Percentiles rank a stretch among this genome's conserved stretches.
phyloP scores from a whole-genome alignment of 257 asterid genomes.

The Dorcoceras hygrometricum region DNA sequence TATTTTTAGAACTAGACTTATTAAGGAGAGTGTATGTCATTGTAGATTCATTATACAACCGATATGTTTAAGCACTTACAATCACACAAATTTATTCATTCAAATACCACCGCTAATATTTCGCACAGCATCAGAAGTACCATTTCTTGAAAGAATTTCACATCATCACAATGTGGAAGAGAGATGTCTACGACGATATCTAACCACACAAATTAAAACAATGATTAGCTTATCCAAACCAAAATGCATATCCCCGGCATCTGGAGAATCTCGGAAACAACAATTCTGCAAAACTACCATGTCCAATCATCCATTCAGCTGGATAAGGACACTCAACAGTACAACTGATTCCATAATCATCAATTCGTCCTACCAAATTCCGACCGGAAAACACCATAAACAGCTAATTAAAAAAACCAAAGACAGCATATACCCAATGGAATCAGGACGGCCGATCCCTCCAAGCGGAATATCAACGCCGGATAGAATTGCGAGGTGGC shows the following conservation, averaged over 20 bases:
- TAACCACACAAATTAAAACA: neutral
- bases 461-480: conserved; percentile 99
- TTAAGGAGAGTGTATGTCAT: conserved; percentile 5
- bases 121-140: neutral
- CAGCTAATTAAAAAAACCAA: neutral
- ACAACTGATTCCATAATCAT: neutral
- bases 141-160: neutral
- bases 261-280: neutral
- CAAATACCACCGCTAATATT: conserved; percentile 13
- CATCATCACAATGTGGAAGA: neutral
- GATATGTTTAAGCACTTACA: conserved; percentile 2
- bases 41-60: conserved; percentile 14
- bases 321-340: neutral
- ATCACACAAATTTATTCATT: conserved; percentile 13
- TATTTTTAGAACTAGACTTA: conserved; percentile 7
- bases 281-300: neutral
- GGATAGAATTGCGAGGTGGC: conserved; percentile 75
- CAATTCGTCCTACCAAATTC: neutral
- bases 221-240: neutral
- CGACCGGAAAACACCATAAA: neutral
- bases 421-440: conserved; percentile 64
- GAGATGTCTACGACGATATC: neutral
- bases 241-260: neutral
- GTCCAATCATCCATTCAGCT: neutral
- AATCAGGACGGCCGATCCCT: conserved; percentile 95